phyloP scores from a whole-genome alignment of 2,329 filamentous ascomycete genomes.

The Beauveria australis region DNA sequence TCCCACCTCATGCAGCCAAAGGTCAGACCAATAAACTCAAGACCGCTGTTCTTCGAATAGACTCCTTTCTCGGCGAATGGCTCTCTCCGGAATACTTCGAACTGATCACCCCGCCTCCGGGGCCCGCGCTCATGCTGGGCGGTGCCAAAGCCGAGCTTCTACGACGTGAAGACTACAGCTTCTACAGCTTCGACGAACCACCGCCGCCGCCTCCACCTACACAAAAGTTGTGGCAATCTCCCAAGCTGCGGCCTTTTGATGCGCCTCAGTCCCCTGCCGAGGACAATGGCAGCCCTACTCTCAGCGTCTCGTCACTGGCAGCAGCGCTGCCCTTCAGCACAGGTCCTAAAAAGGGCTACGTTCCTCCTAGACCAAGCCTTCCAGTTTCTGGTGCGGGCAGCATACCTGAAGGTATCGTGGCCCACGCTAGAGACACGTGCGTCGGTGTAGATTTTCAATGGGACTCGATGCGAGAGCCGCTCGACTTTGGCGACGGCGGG shows the following conservation, averaged over 20 bases:
- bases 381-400: slow-evolving; percentile 71
- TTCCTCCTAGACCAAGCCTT: slow-evolving; percentile 71
- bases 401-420: slow-evolving; percentile 81
- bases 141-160: slow-evolving; percentile 82
- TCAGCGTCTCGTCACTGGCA: slow-evolving; percentile 23
- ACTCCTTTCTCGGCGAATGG: slow-evolving; percentile 95
- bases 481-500: slow-evolving; percentile 82
- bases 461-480: slow-evolving; percentile 77
- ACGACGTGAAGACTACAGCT: slow-evolving; percentile 60
- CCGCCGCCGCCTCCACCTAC: slow-evolving; percentile 16
- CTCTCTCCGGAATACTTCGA: slow-evolving; percentile 89
- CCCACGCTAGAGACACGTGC: slow-evolving; percentile 83
- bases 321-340: slow-evolving; percentile 25
- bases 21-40: slow-evolving; percentile 29
- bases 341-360: slow-evolving; percentile 45
- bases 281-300: slow-evolving; percentile 19
- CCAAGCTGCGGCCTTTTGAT: slow-evolving; percentile 9
- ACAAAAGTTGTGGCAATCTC: slow-evolving; percentile 3
- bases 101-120: slow-evolving; percentile 79
- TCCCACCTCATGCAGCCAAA: slow-evolving; percentile 23
- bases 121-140: slow-evolving; percentile 78
- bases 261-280: slow-evolving; percentile 15
- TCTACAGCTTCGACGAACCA: slow-evolving; percentile 24
- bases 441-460: slow-evolving; percentile 86
- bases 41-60: slow-evolving; percentile 65